These are phyloP conservation scores for Podila epigama DNA, from an alignment of 192 early-diverging fungal genomes.

Conservation along the genomic window DNA sequence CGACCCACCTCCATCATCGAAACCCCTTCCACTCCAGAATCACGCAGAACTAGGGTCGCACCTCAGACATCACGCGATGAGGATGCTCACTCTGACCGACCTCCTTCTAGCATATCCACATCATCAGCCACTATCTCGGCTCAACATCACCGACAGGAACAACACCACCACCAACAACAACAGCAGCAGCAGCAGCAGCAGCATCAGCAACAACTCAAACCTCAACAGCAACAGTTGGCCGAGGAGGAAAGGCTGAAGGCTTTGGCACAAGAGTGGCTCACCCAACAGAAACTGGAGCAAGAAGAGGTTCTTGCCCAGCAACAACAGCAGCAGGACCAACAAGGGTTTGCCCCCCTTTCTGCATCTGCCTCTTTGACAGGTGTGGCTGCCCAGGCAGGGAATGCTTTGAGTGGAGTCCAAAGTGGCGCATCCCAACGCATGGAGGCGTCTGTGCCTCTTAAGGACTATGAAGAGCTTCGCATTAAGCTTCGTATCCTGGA, in stretches of 20 bases:
- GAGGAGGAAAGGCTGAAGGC: constrained; percentile 16
- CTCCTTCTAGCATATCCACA: neutral
- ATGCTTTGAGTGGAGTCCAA: neutral
- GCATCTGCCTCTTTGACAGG: neutral
- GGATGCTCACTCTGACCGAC: constrained; percentile 4
- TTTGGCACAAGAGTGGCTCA: constrained; percentile 27
- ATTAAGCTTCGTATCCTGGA: constrained; percentile 81
- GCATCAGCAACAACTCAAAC: constrained; percentile 18
- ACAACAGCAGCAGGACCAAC: constrained; percentile 20
- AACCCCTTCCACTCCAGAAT: constrained; percentile 10
- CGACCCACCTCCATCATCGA: constrained; percentile 5
- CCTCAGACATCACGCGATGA: constrained; percentile 24
- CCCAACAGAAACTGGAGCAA: constrained; percentile 32
- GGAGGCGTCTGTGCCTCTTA: constrained; percentile 57
- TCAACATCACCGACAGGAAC: constrained; percentile 16
- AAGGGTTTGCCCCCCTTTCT: constrained; percentile 22
- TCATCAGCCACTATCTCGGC: neutral
- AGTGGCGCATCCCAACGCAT: too few relatives aligned
- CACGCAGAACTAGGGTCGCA: constrained; percentile 16
- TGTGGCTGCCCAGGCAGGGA: constrained; percentile 4
- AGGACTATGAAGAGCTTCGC: constrained; percentile 83
- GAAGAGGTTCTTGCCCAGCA: constrained; percentile 34
- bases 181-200: constrained; percentile 22
- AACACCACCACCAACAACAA: constrained; percentile 19
- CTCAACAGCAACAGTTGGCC: constrained; percentile 12